These are phyloP conservation scores for Aspergillus uvarum DNA, from an alignment of 2,329 filamentous ascomycete genomes.

Conservation along the genomic window DNA sequence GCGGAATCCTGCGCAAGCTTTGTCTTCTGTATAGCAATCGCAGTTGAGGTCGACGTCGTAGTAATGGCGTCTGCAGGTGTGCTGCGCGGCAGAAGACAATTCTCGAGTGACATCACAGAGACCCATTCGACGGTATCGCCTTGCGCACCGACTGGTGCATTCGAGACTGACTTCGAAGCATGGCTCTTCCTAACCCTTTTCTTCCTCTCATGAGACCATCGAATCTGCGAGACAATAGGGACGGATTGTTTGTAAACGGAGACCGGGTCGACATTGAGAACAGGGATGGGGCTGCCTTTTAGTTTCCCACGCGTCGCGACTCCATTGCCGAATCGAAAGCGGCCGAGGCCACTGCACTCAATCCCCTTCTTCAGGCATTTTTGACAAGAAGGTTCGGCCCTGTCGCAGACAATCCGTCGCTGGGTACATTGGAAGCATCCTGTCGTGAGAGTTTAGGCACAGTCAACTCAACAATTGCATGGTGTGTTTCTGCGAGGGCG, in stretches of 20 bases:
- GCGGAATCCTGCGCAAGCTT: neutral
- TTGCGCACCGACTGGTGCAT: neutral
- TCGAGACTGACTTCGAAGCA: neutral
- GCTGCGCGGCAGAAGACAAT: neutral
- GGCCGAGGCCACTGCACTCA: slow-evolving; percentile 31
- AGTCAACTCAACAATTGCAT: neutral
- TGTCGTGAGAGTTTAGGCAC: neutral
- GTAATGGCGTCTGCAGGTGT: no score
- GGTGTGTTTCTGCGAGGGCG: no score
- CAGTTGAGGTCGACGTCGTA: neutral
- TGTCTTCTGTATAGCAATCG: neutral
- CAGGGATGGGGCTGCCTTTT: slow-evolving; percentile 18
- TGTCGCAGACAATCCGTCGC: slow-evolving; percentile 39
- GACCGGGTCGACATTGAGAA: neutral
- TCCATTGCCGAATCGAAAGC: slow-evolving; percentile 30
- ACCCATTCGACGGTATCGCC: neutral
- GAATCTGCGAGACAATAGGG: neutral
- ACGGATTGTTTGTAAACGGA: neutral
- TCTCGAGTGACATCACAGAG: neutral
- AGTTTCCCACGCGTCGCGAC: slow-evolving; percentile 20
- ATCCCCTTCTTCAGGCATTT: slow-evolving; percentile 36
- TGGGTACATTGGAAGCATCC: slow-evolving; percentile 40
- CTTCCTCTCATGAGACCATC: neutral
- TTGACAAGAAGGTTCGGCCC: slow-evolving; percentile 29
- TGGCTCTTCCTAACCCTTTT: neutral